Percentiles rank a stretch among this genome's conserved stretches.
Evolutionary conservation across 2,329 filamentous ascomycete species (phyloP).

Genomic region (Fusarium guadeloupense): DNA sequence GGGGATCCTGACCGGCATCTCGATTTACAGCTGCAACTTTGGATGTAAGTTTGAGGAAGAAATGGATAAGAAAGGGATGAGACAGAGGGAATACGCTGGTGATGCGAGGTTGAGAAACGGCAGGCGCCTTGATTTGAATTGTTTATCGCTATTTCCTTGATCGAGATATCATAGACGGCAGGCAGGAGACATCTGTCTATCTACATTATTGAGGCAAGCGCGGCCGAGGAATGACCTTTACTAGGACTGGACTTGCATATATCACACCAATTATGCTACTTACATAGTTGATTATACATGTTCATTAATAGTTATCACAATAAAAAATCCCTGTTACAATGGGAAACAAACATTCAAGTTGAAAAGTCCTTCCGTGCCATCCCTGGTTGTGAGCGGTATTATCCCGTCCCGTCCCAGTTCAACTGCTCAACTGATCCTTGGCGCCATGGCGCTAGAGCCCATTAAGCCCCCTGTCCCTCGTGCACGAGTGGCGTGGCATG

Average conservation of each 20-base stretch:
- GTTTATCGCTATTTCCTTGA: neutral
- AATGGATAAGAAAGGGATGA: conserved; percentile 16
- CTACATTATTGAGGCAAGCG: neutral
- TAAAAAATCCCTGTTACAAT: neutral
- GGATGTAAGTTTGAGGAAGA: neutral
- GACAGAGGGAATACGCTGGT: neutral
- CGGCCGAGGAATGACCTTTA: neutral
- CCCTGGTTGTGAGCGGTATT: no score
- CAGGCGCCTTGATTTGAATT: neutral
- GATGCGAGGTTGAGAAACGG: neutral
- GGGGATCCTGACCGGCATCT: conserved; percentile 3
- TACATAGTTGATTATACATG: no score
- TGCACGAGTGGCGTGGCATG: conserved; percentile 1
- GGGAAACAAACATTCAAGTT: neutral
- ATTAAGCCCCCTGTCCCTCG: conserved; percentile 19
- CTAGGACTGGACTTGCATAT: neutral
- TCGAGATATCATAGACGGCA: neutral
- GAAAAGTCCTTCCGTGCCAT: no score
- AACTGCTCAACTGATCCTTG: conserved; percentile 19
- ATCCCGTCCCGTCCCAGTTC: no score
- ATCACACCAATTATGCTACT: no score
- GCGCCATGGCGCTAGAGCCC: conserved; percentile 36
- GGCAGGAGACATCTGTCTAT: neutral
- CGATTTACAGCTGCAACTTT: conserved; percentile 3
- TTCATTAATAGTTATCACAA: neutral